A percentile compares a stretch with the other conserved stretches of the same genome.
These are phyloP conservation scores for Tuber calosporum DNA, from an alignment of 495 filamentous ascomycete genomes.

Conservation along the genomic window DNA sequence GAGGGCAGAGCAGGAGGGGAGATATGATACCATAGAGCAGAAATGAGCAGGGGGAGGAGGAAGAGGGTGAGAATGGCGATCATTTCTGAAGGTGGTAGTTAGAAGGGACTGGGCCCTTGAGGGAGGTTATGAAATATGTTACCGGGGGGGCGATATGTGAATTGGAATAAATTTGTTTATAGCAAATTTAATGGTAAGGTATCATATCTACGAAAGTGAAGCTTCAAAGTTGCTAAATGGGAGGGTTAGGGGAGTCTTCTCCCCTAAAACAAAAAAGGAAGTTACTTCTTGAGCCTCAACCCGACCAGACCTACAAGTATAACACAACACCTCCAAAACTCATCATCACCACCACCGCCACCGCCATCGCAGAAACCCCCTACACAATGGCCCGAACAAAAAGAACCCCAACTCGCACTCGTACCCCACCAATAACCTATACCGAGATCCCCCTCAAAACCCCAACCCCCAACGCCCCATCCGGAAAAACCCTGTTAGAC, in stretches of 20 bases:
- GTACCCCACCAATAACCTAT: conserved; percentile 46
- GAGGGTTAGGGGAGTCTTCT: neutral
- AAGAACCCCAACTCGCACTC: conserved; percentile 28
- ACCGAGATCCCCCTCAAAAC: conserved; percentile 51
- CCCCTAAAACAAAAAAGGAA: neutral
- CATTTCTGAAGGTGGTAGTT: conserved; percentile 10
- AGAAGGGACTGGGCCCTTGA: neutral
- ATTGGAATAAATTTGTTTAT: neutral
- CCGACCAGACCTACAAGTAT: neutral
- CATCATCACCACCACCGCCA: conserved; percentile 11
- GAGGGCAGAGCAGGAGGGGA: conserved; percentile 54
- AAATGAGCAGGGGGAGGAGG: conserved; percentile 50
- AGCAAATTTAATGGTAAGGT: neutral
- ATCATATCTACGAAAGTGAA: neutral
- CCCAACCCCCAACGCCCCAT: conserved; percentile 40
- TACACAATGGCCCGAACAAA: conserved; percentile 36
- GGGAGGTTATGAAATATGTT: neutral
- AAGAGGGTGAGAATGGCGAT: conserved; percentile 43
- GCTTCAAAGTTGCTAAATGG: neutral
- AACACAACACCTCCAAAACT: neutral
- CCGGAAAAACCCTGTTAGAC: conserved; percentile 54
- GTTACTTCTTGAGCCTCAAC: neutral
- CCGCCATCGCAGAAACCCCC: neutral
- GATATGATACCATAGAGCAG: conserved; percentile 44
- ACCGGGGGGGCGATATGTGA: neutral